Conservation (phyloP, 306 rosid species). For the Cucumis melo region DNA sequence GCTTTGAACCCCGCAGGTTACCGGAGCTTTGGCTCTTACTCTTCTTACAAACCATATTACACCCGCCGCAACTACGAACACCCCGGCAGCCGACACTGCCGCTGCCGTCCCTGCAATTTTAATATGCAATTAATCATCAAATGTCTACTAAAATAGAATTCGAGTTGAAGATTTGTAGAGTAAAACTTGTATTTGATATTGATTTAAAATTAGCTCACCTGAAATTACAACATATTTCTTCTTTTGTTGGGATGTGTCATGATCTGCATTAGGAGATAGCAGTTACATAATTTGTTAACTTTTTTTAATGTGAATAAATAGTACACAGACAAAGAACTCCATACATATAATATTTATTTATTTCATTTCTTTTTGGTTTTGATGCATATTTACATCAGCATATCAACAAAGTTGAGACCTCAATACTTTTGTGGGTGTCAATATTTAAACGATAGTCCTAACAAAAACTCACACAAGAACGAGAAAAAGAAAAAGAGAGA, state of each 20-base stretch:
- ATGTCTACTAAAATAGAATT: background rate
- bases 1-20: slow-evolving; percentile 82
- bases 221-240: slow-evolving; percentile 47
- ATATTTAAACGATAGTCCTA: no score
- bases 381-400: no score
- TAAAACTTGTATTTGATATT: background rate
- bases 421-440: no score
- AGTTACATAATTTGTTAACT: background rate
- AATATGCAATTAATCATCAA: background rate
- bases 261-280: slow-evolving; percentile 35
- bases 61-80: slow-evolving; percentile 68
- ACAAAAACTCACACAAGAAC: no score
- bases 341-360: no score
- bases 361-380: no score
- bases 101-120: slow-evolving; percentile 46
- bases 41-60: slow-evolving; percentile 57
- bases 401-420: no score
- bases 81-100: slow-evolving; percentile 55
- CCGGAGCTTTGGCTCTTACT: slow-evolving; percentile 74
- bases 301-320: background rate
- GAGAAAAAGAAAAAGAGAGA: no score
- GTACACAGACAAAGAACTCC: background rate
- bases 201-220: slow-evolving; percentile 29
- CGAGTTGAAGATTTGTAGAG: background rate
- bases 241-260: slow-evolving; percentile 28